Percentiles rank a stretch among this genome's conserved stretches.
These are phyloP conservation scores for Dalbergia oliveri DNA, from an alignment of 306 rosid species.

Conservation along the genomic window DNA sequence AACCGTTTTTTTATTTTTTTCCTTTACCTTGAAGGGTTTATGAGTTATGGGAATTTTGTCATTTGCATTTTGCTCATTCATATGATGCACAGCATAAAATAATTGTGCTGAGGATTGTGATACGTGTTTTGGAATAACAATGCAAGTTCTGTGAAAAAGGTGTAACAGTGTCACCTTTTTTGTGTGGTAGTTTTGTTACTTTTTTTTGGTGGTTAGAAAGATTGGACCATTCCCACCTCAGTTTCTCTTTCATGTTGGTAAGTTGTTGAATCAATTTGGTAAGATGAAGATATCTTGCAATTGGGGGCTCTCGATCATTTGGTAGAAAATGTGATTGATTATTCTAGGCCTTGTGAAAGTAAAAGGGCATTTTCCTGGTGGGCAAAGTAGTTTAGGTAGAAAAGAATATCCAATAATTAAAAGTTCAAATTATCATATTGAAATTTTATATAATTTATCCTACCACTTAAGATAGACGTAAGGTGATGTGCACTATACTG, in stretches of 20 bases:
- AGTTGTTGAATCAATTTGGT: slow-evolving; percentile 44
- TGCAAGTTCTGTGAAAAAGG: background rate
- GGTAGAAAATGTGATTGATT: slow-evolving; percentile 20
- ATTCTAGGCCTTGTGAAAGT: background rate
- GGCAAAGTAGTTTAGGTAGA: background rate
- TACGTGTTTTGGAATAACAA: background rate
- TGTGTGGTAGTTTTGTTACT: slow-evolving; percentile 1
- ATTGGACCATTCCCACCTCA: background rate
- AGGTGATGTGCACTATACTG: too few species aligned
- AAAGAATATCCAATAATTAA: background rate
- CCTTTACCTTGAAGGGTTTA: too few species aligned
- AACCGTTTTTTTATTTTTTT: too few species aligned
- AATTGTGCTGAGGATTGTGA: slow-evolving; percentile 8
- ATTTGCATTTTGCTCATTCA: slow-evolving; percentile 23
- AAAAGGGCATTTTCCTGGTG: background rate
- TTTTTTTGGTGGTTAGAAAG: slow-evolving; percentile 5
- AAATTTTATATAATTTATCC: too few species aligned
- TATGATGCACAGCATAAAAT: background rate
- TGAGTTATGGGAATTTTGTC: slow-evolving; percentile 15
- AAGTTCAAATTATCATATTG: too few species aligned
- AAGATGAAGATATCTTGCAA: background rate
- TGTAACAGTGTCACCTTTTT: slow-evolving; percentile 15
- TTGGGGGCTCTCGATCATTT: background rate
- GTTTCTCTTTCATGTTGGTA: slow-evolving; percentile 33
- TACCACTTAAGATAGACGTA: too few species aligned